Evolutionary conservation across 352 stramenopile species (phyloP), one percentile per base, ranked within the genome.

Genomic region (Aphanomyces cochlioides): DNA sequence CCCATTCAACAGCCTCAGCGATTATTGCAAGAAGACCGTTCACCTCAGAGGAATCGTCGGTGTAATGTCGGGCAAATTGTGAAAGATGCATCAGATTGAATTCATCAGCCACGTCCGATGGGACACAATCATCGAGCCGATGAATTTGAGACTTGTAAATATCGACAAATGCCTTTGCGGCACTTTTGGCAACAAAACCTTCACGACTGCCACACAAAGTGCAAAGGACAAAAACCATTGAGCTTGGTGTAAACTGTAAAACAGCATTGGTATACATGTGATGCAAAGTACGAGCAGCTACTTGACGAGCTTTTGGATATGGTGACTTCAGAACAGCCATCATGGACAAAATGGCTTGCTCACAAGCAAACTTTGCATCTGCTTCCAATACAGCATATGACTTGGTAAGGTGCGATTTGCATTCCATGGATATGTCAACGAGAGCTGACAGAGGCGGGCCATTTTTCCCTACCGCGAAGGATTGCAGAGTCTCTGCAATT

Each of bases 81-180:
- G 50, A 58, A 8, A 58, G 21, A 36, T 61, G 54, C 28, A 4
- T 28, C 54, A 61, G n/a, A 5, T 61, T 41, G 54, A 61, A 41
- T 10, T 61, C 6, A 37, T 61, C 54, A 7, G 54, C 54, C 8
- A 61, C 54, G 54, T 61, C 34, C 1, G 7, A 19, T 10, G 54
- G 6, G 8, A 37, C 54, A 7, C 6, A 5, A n/a, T 7, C 15
- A 17, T 61, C 10, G 19, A 40, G 8, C 7, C 15, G 15, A 37
- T 10, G 8, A 12, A 61, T 6, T 12, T 39, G 54, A 12, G 13
- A 10, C 37, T 17, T 7, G n/a, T 40, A 61, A 17, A n/a, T 19
- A 40, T 37, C 43, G 6, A 37, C 54, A 10, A 61, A n/a, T 7
- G 54, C n/a, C 6, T 7, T 61, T n/a, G 54, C 54, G 7, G 54